Evolutionary conservation across 805 yeast species (phyloP), one percentile per base, ranked within the genome.

Genomic region (Metschnikowia vanudenii): DNA sequence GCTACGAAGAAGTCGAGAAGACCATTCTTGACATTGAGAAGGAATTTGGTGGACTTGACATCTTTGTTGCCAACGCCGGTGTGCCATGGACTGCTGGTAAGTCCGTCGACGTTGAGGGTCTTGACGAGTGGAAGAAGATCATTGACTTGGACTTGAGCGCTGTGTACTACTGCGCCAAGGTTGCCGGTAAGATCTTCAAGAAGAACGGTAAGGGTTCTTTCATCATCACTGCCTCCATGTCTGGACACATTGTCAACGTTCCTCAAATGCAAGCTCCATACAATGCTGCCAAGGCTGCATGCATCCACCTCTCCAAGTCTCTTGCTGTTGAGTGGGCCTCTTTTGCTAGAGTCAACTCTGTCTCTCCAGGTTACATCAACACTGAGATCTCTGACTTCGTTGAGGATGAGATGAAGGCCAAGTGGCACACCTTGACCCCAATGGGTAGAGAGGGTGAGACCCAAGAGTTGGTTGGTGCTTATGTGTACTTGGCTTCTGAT

Each of bases 41-140:
- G 53, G 95, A 87, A 62, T 88, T 89, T 62, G 94, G 92, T 43
- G 79, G 79, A 47, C 80, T 89, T 54, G 96, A 89, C 65, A 70
- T 88, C 33, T 84, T 87, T 58, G 95, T 89, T 34, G 95, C 95
- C 59, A 89, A 89, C 64, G 96, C 96, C n/a, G 96, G 96, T 44
- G 81, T 88, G 39, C 82, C 89, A 13, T 88, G 95, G 95, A 75
- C 80, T 18, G 73, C 78, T 18, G 60, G 60, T 19, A 31, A 42
- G 39, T 59, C 63, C 48, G 52, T 69, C 41, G 71, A 71, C 26
- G 72, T 61, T 30, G 64, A 68, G 35, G 70, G 69, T 16, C 60
- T 59, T 37, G 69, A 63, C 18, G 47, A 54, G 31, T 72, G 70
- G 71, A 52, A 67, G 22, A 63, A 64, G 52, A 55, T 72, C 46